Base-by-base conservation (phyloP, 2,329 filamentous ascomycete species). In the Paracorniculantispora psalliotae region DNA sequence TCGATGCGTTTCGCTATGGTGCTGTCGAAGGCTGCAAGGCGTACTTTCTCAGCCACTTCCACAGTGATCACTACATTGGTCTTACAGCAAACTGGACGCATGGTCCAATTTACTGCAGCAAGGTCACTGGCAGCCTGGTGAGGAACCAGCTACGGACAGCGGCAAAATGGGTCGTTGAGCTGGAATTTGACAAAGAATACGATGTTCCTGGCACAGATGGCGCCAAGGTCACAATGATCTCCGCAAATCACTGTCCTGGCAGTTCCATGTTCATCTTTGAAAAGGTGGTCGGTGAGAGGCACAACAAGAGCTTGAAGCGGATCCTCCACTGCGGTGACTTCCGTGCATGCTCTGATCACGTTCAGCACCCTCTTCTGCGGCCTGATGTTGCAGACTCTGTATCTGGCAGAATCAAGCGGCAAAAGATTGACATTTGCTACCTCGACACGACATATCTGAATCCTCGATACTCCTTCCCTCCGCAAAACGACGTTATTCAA, bases 301-400 rank as follows among this genome's bases (percentile, higher is more conserved):
- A 79, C 15, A 84, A 78, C 46, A 74, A 80, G 2, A 86, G 82
- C 53, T 72, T 83, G 2, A 92, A 96, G 65, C 85, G 94, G 3
- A 88, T 99, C 43, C 77, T 99, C 8, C 94, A 99, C 69, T 99
- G 94, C 68, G 94, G 94, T 49, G 94, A 99, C 70, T 99, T 99
- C 68, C 82, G 94, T 62, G 94, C 94, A 12, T 97, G 92, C 70
- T 86, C 88, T 49, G 87, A 85, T 25, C 94, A 99, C 67, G 78
- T 97, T 7, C 79, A 83, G 43, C 94, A 99, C 73, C 89, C 91
- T 1, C 79, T 94, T 0, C 78, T 99, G 3, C 86, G 85, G 63
- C 91, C 94, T 0, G 85, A 96, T 25, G 78, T 87, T 0, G 67
- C 87, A 17, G 90, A 96, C 66, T 77, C 81, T 2, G 76, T 89